Base-by-base conservation (phyloP, 2,329 filamentous ascomycete genomes). In the Aspergillus persii region DNA sequence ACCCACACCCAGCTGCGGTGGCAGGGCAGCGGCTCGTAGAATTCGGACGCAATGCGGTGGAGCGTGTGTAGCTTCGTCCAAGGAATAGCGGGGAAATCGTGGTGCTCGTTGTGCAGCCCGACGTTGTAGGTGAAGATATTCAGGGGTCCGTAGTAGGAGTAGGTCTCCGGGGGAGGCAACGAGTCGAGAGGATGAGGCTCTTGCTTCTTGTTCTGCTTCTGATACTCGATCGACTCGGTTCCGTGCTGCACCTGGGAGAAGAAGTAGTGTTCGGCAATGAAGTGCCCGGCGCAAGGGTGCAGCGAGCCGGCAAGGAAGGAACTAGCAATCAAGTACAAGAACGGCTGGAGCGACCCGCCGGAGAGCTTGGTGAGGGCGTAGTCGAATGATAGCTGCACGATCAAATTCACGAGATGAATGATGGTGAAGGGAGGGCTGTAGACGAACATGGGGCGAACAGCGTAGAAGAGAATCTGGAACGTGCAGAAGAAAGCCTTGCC, bases 401-500 rank as follows among this genome's bases (percentile, higher is more conserved):
- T 74, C 54, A 99, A 83, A 78, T 99, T 99, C 78, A 92, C 79
- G 59, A 87, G 83, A 77, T 97, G 93, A 59, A 97, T 86, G 71
- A 84, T 84, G 54, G 94, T 97, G 75, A 98, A 86, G 41, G 94
- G 91, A 4, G 98, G 84, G 68, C 87, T 86, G 84, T 96, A 96
- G 68, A 99, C 85, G 78, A 93, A 88, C 89, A 98, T 96, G 61
- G 95, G 95, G 15, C 95, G 91, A 53, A 99, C 78, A 69, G 95
- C 95, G 81, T 99, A 99, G 84, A 99, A 99, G 74, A 99, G 85
- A 76, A 99, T 97, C 79, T 99, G 95, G 81, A 97, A 99, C 67
- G 95, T 99, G 80, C 90, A 94, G 84, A 99, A 99, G 82, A 99
- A 99, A 66, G 95, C 89, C 80, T 99, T 99, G 75, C 95, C 95